Evolutionary conservation across 2,329 filamentous ascomycete species (phyloP).

Genomic region (Aspergillus sp.): DNA sequence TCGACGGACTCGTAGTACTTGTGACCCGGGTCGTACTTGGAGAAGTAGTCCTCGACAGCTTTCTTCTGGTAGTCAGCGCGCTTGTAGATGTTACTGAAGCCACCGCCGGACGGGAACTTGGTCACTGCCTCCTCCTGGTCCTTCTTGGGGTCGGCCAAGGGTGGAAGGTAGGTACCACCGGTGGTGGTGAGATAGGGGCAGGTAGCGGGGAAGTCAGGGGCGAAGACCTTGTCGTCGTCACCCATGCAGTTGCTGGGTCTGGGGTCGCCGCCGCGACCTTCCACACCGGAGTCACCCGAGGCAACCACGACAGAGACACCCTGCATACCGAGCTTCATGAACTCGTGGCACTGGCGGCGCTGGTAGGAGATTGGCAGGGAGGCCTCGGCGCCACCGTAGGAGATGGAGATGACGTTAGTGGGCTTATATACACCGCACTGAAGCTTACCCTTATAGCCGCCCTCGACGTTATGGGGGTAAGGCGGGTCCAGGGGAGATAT

Average conservation of each 20-base stretch:
- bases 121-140: constrained; percentile 32
- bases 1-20: constrained; percentile 26
- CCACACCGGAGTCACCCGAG: constrained; percentile 43
- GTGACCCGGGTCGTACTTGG: constrained; percentile 17
- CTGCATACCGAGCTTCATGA: constrained; percentile 46
- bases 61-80: constrained; percentile 33
- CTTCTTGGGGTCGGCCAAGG: constrained; percentile 18
- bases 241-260: constrained; percentile 30
- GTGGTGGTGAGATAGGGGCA: constrained; percentile 32
- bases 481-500: constrained; percentile 35
- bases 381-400: constrained; percentile 28
- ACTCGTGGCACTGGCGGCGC: constrained; percentile 37
- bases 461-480: constrained; percentile 34
- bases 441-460: constrained; percentile 37
- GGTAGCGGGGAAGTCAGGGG: constrained; percentile 31
- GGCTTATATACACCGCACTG: constrained; percentile 47
- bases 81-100: constrained; percentile 38
- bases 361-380: constrained; percentile 30
- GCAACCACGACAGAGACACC: constrained; percentile 43
- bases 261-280: constrained; percentile 21
- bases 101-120: constrained; percentile 36
- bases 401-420: constrained; percentile 45
- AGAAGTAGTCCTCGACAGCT: constrained; percentile 32
- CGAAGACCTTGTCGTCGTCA: constrained; percentile 26
- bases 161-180: constrained; percentile 34